These are phyloP conservation scores for Phylloporus sp. DNA, from an alignment of 768 basidiomycete species.

Conservation along the genomic window DNA sequence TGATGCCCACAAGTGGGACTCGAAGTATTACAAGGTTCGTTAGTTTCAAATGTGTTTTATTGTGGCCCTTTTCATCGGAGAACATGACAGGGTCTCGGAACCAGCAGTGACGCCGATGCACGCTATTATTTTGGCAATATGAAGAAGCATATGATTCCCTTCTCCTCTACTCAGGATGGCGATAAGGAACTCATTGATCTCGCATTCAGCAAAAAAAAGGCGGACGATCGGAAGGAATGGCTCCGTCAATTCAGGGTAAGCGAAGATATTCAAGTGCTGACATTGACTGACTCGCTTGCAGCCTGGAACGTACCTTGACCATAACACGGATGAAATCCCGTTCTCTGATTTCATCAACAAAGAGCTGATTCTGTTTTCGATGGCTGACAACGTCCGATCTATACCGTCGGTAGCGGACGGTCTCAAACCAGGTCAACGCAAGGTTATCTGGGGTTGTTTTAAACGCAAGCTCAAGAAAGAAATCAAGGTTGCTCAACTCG, in stretches of 20 bases:
- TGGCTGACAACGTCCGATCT: conserved; percentile 98
- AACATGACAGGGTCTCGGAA: conserved; percentile 80
- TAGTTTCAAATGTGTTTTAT: neutral
- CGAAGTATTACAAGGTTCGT: conserved; percentile 95
- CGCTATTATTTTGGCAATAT: conserved; percentile 92
- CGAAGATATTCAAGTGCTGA: neutral
- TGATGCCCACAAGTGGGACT: conserved; percentile 76
- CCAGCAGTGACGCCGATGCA: conserved; percentile 85
- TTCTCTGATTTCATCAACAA: conserved; percentile 96
- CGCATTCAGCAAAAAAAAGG: conserved; percentile 99
- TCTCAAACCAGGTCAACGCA: conserved; percentile 95
- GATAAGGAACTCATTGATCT: conserved; percentile 91
- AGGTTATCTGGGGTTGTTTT: conserved; percentile 95
- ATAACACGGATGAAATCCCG: conserved; percentile 79
- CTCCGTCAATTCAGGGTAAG: conserved; percentile 83
- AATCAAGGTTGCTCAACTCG: conserved; percentile 94
- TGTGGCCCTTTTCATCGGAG: conserved; percentile 1
- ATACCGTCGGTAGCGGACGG: conserved; percentile 94
- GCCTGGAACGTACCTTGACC: conserved; percentile 94
- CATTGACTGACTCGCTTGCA: conserved; percentile 28
- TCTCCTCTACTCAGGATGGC: conserved; percentile 72
- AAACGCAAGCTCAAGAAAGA: conserved; percentile 90
- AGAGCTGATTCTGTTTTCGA: conserved; percentile 96
- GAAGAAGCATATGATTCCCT: conserved; percentile 92
- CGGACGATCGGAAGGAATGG: conserved; percentile 98